A percentile compares a stretch with the other conserved stretches of the same genome.
These are phyloP conservation scores for Lathyrus tuberosus DNA, from an alignment of 306 rosid genomes.

Conservation along the genomic window DNA sequence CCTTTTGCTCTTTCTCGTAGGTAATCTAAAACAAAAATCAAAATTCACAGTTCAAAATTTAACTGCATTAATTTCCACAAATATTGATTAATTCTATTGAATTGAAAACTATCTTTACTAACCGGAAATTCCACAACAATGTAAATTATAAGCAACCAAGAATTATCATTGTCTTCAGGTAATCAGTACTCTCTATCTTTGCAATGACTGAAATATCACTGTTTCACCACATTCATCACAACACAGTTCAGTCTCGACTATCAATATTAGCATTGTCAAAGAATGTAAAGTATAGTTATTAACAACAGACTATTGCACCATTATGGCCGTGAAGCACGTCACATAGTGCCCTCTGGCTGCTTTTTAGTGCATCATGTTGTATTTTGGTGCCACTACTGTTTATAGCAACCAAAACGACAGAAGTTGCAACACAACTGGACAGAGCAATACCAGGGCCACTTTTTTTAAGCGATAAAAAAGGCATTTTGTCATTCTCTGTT, in stretches of 20 bases:
- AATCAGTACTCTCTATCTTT: constrained; percentile 95
- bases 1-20: too few species aligned
- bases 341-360: not conserved
- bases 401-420: not conserved
- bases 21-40: too few species aligned
- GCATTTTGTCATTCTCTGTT: not conserved
- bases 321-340: not conserved
- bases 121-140: too few species aligned
- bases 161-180: too few species aligned
- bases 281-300: constrained; percentile 3
- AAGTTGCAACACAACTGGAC: not conserved
- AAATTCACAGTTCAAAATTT: too few species aligned
- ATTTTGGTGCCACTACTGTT: not conserved
- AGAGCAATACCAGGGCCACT: not conserved
- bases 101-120: too few species aligned
- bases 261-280: constrained; percentile 3
- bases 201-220: constrained; percentile 88
- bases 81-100: too few species aligned
- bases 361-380: not conserved
- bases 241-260: not conserved
- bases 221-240: constrained; percentile 45
- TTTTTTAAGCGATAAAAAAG: not conserved
- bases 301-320: not conserved
- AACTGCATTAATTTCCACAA: too few species aligned
- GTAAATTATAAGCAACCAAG: too few species aligned